Conservation (phyloP, 2,329 filamentous ascomycete species). For the Colletotrichum tropicale region DNA sequence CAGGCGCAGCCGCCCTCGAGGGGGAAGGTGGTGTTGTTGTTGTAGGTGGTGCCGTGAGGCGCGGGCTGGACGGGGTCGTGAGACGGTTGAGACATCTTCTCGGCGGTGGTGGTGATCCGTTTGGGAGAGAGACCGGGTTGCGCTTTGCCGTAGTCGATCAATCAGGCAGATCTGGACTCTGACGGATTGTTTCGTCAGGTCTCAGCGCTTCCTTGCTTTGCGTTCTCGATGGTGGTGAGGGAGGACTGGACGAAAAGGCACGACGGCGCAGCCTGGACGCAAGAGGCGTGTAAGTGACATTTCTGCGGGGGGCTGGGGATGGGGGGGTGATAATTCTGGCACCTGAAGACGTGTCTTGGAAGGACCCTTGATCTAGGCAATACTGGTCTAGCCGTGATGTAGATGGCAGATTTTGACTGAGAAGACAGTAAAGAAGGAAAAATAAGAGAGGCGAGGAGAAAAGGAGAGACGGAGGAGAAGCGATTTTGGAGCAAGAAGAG, state of each 20-base stretch:
- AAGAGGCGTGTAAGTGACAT: slow-evolving; percentile 5
- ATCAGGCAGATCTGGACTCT: not conserved
- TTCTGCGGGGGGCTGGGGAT: slow-evolving; percentile 6
- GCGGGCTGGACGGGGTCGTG: not conserved
- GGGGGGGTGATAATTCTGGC: not conserved
- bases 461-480: not conserved
- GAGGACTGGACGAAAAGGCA: not conserved
- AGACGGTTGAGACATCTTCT: slow-evolving; percentile 15
- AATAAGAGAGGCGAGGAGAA: not conserved
- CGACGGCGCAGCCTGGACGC: not conserved
- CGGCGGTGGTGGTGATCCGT: not conserved
- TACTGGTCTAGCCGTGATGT: not conserved
- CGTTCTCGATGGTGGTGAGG: not conserved
- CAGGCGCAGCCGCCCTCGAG: slow-evolving; percentile 65
- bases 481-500: not conserved
- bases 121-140: slow-evolving; percentile 4
- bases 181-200: not conserved
- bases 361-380: not conserved
- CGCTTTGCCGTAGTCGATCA: not conserved
- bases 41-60: not conserved
- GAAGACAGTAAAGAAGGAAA: not conserved
- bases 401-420: not conserved
- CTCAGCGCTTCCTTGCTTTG: not conserved
- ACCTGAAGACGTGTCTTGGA: not conserved
- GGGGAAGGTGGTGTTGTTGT: slow-evolving; percentile 18